Conservation (phyloP, 2,329 filamentous ascomycete genomes). For the Aspergillus proliferans region DNA sequence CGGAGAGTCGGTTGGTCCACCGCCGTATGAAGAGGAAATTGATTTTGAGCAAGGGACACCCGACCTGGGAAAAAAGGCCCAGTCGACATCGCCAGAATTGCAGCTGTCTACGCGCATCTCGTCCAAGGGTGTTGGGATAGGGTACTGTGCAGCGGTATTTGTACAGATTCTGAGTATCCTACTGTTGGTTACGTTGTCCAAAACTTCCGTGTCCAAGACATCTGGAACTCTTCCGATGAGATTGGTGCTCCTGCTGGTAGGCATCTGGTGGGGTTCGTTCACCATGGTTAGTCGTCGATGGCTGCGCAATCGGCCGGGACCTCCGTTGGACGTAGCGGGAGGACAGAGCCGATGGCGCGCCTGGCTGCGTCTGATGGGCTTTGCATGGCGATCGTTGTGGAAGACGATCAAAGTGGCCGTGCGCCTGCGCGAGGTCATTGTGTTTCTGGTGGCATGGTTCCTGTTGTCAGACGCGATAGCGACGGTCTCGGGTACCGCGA, state of each 20-base stretch:
- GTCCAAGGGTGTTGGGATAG: slow-evolving; percentile 79
- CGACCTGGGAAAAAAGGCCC: slow-evolving; percentile 3
- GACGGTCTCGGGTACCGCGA: slow-evolving; percentile 83
- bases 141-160: slow-evolving; percentile 76
- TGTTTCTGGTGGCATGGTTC: slow-evolving; percentile 86
- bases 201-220: slow-evolving; percentile 43
- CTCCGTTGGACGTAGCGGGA: slow-evolving; percentile 45
- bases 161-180: slow-evolving; percentile 74
- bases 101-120: slow-evolving; percentile 81
- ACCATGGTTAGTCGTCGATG: slow-evolving; percentile 76
- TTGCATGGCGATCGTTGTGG: slow-evolving; percentile 76
- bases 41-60: slow-evolving; percentile 14
- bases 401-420: slow-evolving; percentile 68
- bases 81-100: slow-evolving; percentile 55
- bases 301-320: slow-evolving; percentile 76
- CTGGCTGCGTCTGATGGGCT: slow-evolving; percentile 64
- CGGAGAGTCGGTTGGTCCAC: slow-evolving; percentile 11
- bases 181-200: slow-evolving; percentile 54
- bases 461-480: slow-evolving; percentile 84
- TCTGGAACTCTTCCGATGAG: slow-evolving; percentile 74
- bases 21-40: slow-evolving; percentile 15
- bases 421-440: slow-evolving; percentile 64
- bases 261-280: slow-evolving; percentile 82
- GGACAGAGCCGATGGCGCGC: slow-evolving; percentile 31
- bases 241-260: slow-evolving; percentile 73